A percentile compares a stretch with the other conserved stretches of the same genome.
Conservation (phyloP, 805 yeast species). For the Candida fluviatilis region DNA sequence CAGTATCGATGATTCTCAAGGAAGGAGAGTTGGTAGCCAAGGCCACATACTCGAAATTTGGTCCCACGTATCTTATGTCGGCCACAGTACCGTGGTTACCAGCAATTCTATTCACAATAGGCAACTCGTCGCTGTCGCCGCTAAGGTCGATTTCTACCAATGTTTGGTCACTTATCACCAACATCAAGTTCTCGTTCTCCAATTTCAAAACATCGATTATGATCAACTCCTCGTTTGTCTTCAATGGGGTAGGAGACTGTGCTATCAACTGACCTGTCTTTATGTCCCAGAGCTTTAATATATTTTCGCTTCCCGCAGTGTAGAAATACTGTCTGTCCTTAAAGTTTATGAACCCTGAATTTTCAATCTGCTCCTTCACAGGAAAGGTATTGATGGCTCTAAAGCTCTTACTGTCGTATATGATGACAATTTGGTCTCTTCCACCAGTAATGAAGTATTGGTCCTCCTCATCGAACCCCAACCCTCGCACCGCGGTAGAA, state of each 20-base stretch:
- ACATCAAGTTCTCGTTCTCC: slow-evolving; percentile 31
- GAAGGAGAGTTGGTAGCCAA: slow-evolving; percentile 94
- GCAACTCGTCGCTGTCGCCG: slow-evolving; percentile 23
- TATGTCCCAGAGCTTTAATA: slow-evolving; percentile 62
- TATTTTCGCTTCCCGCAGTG: slow-evolving; percentile 77
- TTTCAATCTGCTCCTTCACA: slow-evolving; percentile 67
- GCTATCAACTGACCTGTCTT: slow-evolving; percentile 45
- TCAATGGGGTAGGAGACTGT: slow-evolving; percentile 43
- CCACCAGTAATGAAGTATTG: slow-evolving; percentile 73
- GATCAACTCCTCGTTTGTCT: slow-evolving; percentile 68
- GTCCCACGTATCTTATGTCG: slow-evolving; percentile 77
- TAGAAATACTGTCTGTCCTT: slow-evolving; percentile 38
- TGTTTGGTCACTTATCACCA: slow-evolving; percentile 83
- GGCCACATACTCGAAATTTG: slow-evolving; percentile 55
- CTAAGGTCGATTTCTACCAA: slow-evolving; percentile 44
- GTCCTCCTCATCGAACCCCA: slow-evolving; percentile 57
- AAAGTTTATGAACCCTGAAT: slow-evolving; percentile 49
- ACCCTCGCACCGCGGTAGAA: slow-evolving; percentile 78
- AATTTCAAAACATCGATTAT: slow-evolving; percentile 54
- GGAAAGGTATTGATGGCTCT: slow-evolving; percentile 67
- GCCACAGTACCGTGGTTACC: slow-evolving; percentile 97
- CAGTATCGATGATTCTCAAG: slow-evolving; percentile 66
- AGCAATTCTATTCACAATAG: slow-evolving; percentile 56
- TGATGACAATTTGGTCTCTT: slow-evolving; percentile 72
- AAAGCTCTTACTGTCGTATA: slow-evolving; percentile 51